Base-by-base conservation (phyloP, 768 basidiomycete genomes). In the Psilocybe tampanensis region DNA sequence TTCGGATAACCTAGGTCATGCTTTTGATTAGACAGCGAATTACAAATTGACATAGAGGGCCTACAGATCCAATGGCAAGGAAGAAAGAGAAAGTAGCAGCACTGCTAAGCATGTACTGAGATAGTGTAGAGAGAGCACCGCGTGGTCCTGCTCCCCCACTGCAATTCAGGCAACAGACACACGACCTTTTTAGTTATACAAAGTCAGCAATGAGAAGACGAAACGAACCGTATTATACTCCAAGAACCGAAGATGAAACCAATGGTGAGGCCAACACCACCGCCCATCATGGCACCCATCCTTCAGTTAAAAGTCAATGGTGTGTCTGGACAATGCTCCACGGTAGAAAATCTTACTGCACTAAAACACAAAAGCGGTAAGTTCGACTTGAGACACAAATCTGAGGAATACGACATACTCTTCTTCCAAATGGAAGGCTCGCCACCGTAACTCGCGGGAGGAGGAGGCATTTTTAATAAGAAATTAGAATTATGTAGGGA, bases 71-170 rank as follows among this genome's bases (percentile, higher is more conserved):
- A 67, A 97, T 92, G 39, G 94, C 85, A 59, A 98, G 87, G 87
- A 98, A 98, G 78, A 98, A 98, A 2, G 89, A 89, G 72, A 99
- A 98, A 0, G 96, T 97, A 8, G 95, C 95, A 5, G 93, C 96
- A 65, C 96, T 98, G 66, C 92, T 93, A 24, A 98, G 84, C 97
- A 99, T 99, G 73, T 98, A 98, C 66, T 95, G 94, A 13, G 95
- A 96, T 49, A 99, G 84, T 1, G 97, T 97, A 3, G 93, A 89
- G 22, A 98, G 77, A 48, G 86, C 76, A 11, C 97, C 97, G 67
- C 95, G 84, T 22, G 94, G 95, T 22, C 97, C 97, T 8, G 92
- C 88, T 43, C 96, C 96, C 62, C 85, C 85, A 68, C 95, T 96
- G 65, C 33, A 43, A 54, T 44, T 23, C 48, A 41, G 44, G 44